Conservation (phyloP, 2,329 filamentous ascomycete genomes). For the Colletotrichum agaves region DNA sequence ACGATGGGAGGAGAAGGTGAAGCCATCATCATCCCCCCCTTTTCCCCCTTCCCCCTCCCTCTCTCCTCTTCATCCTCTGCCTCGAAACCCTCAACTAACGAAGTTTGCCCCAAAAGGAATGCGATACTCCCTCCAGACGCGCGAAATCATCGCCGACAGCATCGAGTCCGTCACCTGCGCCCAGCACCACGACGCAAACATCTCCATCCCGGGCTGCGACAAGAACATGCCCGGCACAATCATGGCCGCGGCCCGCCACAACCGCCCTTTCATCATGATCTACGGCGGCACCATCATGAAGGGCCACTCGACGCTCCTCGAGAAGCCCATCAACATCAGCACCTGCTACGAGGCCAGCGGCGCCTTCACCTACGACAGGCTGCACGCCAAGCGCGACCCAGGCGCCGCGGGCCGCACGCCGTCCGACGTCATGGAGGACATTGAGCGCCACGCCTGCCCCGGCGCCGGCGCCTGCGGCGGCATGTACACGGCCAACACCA, state of each 20-base stretch:
- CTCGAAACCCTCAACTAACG: neutral
- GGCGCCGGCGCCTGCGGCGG: constrained; percentile 77
- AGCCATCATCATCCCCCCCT: too few species aligned
- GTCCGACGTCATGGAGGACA: constrained; percentile 84
- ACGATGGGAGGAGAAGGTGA: constrained; percentile 93
- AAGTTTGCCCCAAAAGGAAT: constrained; percentile 69
- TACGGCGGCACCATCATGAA: constrained; percentile 93
- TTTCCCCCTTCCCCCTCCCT: neutral
- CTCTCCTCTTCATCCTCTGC: neutral
- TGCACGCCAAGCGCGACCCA: constrained; percentile 74
- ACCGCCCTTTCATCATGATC: constrained; percentile 93
- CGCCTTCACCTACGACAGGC: constrained; percentile 80
- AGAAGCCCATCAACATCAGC: constrained; percentile 85
- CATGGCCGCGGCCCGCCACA: constrained; percentile 91
- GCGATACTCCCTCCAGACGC: constrained; percentile 90
- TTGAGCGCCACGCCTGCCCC: constrained; percentile 79
- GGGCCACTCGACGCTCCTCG: constrained; percentile 81
- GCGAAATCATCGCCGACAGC: constrained; percentile 93
- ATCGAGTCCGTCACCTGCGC: constrained; percentile 94
- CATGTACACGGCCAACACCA: constrained; percentile 96
- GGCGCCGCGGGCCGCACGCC: constrained; percentile 73
- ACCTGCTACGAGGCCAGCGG: constrained; percentile 91
- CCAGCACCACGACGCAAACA: constrained; percentile 92
- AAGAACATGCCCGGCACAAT: constrained; percentile 97
- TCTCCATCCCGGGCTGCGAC: constrained; percentile 92